Evolutionary conservation across 169 alveolate species (phyloP).

Genomic region (Prorocentrum cordatum): DNA sequence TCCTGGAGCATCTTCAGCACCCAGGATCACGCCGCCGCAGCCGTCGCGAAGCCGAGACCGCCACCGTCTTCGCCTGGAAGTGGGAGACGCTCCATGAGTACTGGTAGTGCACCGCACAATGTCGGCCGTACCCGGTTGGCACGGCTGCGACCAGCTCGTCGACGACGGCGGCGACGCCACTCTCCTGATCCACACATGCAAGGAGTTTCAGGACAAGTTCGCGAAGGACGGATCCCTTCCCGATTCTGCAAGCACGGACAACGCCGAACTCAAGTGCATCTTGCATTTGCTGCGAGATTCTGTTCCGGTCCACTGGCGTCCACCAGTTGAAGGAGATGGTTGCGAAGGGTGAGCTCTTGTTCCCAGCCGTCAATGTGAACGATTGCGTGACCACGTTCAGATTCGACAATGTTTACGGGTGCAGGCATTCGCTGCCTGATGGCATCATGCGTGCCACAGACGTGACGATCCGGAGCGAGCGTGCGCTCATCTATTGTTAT

Average conservation of each 20-base stretch:
- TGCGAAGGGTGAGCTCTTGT: constrained; percentile 80
- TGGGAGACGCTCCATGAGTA: constrained; percentile 90
- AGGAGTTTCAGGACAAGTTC: background rate
- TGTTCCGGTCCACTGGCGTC: constrained; percentile 91
- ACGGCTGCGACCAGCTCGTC: constrained; percentile 90
- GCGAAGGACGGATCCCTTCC: constrained; percentile 28
- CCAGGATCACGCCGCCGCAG: constrained; percentile 95
- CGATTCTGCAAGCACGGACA: constrained; percentile 5
- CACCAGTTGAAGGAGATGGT: constrained; percentile 85
- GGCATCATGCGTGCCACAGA: constrained; percentile 95
- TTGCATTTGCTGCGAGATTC: constrained; percentile 79
- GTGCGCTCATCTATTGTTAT: constrained; percentile 90
- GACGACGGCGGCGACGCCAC: constrained; percentile 98
- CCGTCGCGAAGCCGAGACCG: constrained; percentile 80
- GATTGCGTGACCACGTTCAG: constrained; percentile 91
- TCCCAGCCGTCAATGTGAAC: constrained; percentile 83
- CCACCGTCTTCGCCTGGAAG: constrained; percentile 95
- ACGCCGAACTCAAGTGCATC: constrained; percentile 66
- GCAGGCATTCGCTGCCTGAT: constrained; percentile 95
- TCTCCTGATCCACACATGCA: constrained; percentile 85
- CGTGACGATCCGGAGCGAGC: constrained; percentile 94
- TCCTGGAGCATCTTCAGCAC: constrained; percentile 94
- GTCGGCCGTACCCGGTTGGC: constrained; percentile 87
- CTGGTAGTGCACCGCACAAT: constrained; percentile 93
- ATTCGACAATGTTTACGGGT: constrained; percentile 95